Evolutionary conservation across 768 basidiomycete species (phyloP), one percentile per base, ranked within the genome.

Genomic region (Suillus americanus): DNA sequence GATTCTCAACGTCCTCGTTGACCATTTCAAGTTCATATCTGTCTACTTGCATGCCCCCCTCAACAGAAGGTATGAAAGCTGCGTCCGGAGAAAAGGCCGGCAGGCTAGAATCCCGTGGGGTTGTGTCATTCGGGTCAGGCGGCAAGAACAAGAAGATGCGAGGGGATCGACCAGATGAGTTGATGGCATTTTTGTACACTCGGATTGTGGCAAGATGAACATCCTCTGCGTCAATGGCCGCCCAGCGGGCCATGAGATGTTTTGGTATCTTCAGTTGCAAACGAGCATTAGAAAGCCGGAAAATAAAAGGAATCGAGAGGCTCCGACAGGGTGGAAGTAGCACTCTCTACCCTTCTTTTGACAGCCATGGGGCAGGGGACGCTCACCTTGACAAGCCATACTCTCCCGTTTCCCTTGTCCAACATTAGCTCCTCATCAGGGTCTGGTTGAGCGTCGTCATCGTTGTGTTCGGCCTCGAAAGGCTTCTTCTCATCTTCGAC

Each of bases 11-110:
- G 38, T 85, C 77, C 66, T 93, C 89, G 66, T 93, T 90, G 50
- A 94, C 87, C 86, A 97, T 93, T 50, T 93, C 89, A 40, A 98
- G 82, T 69, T 94, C 92, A 78, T 94, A 98, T 75, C 88, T 85
- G 70, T 91, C 90, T 5, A 77, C 75, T 33, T 75, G 75, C n/a
- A 74, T 33, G 6, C 71, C 73, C 20, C 72, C 70, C 57, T 72
- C 73, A 35, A 72, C 73, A 28, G 66, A 54, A 13, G 75, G 74
- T 51, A 75, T 74, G 62, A 74, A 65, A 43, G 75, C 75, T 14
- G 74, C 74, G 43, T 75, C 72, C 5, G 67, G 65, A 13, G 70
- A 62, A 33, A 77, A 79, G 40, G 67, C 70, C 46, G 69, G 78
- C 16, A 67, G 65, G 6, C 65, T 66, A 25, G 70, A 33, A 60